Evolutionary conservation across 2,329 filamentous ascomycete genomes (phyloP).

Genomic region (Bipolaris victoriae): DNA sequence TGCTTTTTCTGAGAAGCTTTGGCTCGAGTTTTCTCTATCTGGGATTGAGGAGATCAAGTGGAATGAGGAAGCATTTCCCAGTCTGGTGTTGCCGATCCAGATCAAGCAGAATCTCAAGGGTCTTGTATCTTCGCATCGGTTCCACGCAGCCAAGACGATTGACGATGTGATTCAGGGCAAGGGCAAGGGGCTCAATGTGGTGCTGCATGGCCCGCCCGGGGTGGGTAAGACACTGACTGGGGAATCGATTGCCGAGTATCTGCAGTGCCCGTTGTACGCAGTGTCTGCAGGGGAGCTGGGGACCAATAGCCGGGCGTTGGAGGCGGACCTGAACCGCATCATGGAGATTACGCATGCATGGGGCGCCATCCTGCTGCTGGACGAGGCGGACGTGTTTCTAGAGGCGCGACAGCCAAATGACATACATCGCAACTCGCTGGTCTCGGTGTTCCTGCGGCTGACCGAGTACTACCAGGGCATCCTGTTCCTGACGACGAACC

Average conservation of each 20-base stretch:
- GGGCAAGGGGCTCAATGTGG: neutral
- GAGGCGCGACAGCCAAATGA: conserved; percentile 50
- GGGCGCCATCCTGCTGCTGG: conserved; percentile 68
- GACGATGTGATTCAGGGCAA: conserved; percentile 71
- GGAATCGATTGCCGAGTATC: conserved; percentile 82
- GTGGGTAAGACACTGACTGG: conserved; percentile 90
- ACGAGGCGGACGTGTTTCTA: conserved; percentile 59
- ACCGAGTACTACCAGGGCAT: conserved; percentile 54
- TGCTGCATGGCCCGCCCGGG: conserved; percentile 65
- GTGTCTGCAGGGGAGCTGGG: conserved; percentile 82
- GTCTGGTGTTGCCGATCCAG: conserved; percentile 71
- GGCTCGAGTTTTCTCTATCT: conserved; percentile 85
- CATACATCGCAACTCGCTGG: conserved; percentile 27
- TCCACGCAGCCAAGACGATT: conserved; percentile 79
- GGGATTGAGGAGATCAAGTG: conserved; percentile 80
- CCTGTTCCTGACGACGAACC: conserved; percentile 54
- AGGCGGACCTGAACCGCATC: conserved; percentile 80
- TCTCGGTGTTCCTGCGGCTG: conserved; percentile 40
- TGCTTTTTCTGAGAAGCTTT: conserved; percentile 84
- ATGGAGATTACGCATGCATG: conserved; percentile 85
- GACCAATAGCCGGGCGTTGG: conserved; percentile 72
- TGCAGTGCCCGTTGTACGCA: conserved; percentile 82
- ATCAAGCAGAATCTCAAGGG: conserved; percentile 74
- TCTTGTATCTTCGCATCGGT: conserved; percentile 83
- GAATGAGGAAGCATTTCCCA: conserved; percentile 83